Evolutionary conservation across 2,329 filamentous ascomycete species (phyloP), one percentile per base, ranked within the genome.

Genomic region (Trichoderma breve): DNA sequence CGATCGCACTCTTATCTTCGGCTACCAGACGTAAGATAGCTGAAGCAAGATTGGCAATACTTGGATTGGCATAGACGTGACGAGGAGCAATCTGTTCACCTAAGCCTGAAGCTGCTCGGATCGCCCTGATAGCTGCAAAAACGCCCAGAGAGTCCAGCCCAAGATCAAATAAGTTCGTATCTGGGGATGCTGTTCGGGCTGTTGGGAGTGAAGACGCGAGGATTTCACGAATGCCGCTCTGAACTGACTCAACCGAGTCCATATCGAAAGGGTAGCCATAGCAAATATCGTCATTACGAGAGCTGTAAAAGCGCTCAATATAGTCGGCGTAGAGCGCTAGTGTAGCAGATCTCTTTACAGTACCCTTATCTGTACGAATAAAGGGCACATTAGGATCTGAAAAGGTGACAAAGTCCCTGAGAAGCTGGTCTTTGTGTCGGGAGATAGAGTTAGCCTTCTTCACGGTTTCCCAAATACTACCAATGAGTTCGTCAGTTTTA

Each of bases 301-400:
- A 64, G 36, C 61, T 34, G 73, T 87, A 88, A 5, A 87, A 77
- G 0, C 79, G 78, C 5, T 86, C 82, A 53, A 88, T 87, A 71
- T 86, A 85, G 1, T 81, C 74, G 2, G 76, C 76, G 63, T 86
- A 88, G 1, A 83, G 76, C 2, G 76, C 73, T 8, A 82, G 70
- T 2, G 85, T 84, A 0, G 80, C 78, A 0, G 78, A 78, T 4
- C 84, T 81, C 75, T 84, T 83, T 4, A 85, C 79, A 0, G 81
- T 84, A 0, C 83, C 82, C 75, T 88, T 87, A 15, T 83, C 81
- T 0, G 85, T 84, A 18, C 78, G 80, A 4, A 81, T 74, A 63
- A 87, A 85, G 0, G 83, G 83, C 75, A 85, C 84, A 3, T 79
- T 77, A 14, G 78, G 78, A 12, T 81, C 78, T 0, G 84, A 77